These are phyloP conservation scores for Candida tallmaniae DNA, from an alignment of 805 yeast species.

Conservation along the genomic window DNA sequence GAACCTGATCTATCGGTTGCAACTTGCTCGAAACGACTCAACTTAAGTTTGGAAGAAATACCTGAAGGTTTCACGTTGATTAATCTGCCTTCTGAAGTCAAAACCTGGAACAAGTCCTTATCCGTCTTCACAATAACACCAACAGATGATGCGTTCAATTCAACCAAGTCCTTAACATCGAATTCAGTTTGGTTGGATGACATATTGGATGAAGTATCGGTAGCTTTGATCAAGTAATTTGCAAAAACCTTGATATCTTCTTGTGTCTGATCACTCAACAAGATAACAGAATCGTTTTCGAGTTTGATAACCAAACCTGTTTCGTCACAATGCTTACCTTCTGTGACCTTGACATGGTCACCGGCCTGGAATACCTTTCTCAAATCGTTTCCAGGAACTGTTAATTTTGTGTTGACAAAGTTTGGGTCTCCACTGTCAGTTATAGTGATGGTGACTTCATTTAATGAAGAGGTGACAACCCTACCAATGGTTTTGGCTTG, in stretches of 20 bases:
- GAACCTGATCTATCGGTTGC: conserved; percentile 85
- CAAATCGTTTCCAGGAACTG: conserved; percentile 75
- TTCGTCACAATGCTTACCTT: conserved; percentile 89
- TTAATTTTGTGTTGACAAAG: conserved; percentile 56
- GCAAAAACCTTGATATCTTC: conserved; percentile 91
- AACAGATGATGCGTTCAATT: conserved; percentile 76
- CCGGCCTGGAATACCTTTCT: conserved; percentile 86
- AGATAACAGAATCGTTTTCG: conserved; percentile 79
- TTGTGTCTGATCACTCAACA: conserved; percentile 83
- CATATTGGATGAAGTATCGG: conserved; percentile 62
- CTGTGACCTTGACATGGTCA: conserved; percentile 90
- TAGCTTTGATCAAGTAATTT: conserved; percentile 82
- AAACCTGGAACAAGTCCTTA: conserved; percentile 74
- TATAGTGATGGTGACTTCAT: conserved; percentile 48
- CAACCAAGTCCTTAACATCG: conserved; percentile 86
- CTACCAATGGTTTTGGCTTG: conserved; percentile 85
- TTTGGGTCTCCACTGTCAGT: conserved; percentile 55
- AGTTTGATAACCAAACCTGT: conserved; percentile 90
- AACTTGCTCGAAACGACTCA: conserved; percentile 62
- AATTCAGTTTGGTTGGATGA: conserved; percentile 72
- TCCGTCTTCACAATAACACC: conserved; percentile 91
- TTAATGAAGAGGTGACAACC: conserved; percentile 60
- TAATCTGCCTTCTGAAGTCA: conserved; percentile 78
- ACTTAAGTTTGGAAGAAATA: conserved; percentile 72
- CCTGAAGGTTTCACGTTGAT: conserved; percentile 71